Percentiles rank a stretch among this genome's conserved stretches.
Conservation (phyloP, 768 basidiomycete genomes). For the Amanita muscaria region DNA sequence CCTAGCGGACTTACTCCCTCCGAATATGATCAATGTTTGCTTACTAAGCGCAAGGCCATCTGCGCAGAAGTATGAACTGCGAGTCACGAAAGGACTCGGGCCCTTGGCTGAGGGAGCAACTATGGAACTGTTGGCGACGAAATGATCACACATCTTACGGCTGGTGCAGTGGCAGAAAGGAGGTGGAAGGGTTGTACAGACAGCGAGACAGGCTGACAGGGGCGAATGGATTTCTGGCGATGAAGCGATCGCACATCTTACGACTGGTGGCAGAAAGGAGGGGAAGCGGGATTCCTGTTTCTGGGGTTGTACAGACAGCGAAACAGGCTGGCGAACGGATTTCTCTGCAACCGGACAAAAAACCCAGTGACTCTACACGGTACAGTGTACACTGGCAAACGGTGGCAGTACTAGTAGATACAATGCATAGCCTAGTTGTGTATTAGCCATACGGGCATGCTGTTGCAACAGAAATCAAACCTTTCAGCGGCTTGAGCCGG, state of each 20-base stretch:
- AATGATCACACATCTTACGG: conserved; percentile 37
- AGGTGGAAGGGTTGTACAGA: conserved; percentile 29
- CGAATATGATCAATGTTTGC: conserved; percentile 53
- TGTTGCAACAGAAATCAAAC: too few species aligned
- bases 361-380: too few species aligned
- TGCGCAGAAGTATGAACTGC: conserved; percentile 28
- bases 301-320: conserved; percentile 27
- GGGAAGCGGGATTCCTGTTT: conserved; percentile 30
- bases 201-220: conserved; percentile 29
- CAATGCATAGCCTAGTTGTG: too few species aligned
- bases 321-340: conserved; percentile 21
- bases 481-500: too few species aligned
- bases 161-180: conserved; percentile 33
- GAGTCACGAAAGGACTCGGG: conserved; percentile 30
- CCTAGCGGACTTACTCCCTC: conserved; percentile 54
- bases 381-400: too few species aligned
- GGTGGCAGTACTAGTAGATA: too few species aligned
- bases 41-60: conserved; percentile 32
- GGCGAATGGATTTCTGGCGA: conserved; percentile 33
- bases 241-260: conserved; percentile 38
- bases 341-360: too few species aligned
- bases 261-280: conserved; percentile 34
- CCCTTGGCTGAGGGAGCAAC: too few species aligned
- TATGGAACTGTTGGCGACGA: conserved; percentile 32
- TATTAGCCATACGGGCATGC: too few species aligned